Base-by-base conservation (phyloP, 2,329 filamentous ascomycete genomes). In the Fonsecaea multimorphosa region DNA sequence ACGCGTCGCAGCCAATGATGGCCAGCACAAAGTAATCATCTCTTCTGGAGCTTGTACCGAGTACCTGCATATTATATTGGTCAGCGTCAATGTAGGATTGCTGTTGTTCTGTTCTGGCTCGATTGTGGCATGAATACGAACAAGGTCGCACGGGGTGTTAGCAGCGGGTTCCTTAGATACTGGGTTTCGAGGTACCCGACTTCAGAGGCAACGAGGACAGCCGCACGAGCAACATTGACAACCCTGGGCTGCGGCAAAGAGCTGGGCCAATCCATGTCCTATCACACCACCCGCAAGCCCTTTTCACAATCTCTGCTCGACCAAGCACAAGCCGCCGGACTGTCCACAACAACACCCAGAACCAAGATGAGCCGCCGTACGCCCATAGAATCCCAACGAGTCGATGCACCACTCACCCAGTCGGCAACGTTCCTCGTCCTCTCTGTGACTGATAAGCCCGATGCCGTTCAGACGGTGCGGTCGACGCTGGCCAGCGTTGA, bases 361-460 rank as follows among this genome's bases (percentile, higher is more conserved):
- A 58, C 31, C 46, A 56, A 38, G 22, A 69, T 70, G 66, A 54
- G 53, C 54, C 62, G 69, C n/a, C 66, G 70, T 5, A 65, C 61
- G 32, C 74, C 77, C 14, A 78, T 81, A 56, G 76, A 78, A 60
- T 71, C 81, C 0, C 83, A 86, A 65, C 72, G 76, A 1, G 79
- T 85, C 58, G 81, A 83, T 58, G 82, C 81, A 1, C 83, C 83
- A 1, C 76, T 86, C n/a, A 85, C 83, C 1, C 74, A 76, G 29
- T 81, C 80, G 1, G 84, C 83, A 9, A 86, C 83, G 2, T 86
- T 87, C 72, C 80, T 86, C 29, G 80, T 86, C 51, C 72, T 86
- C 1, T 76, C 81, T 0, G 76, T 80, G 31, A 77, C 72, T 4
- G 68, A 78, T 16, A 49, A 49, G 14, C 36, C 49, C 12, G 70